Base-by-base conservation (phyloP, 2,329 filamentous ascomycete genomes). In the Sporothrix dimorphospora region DNA sequence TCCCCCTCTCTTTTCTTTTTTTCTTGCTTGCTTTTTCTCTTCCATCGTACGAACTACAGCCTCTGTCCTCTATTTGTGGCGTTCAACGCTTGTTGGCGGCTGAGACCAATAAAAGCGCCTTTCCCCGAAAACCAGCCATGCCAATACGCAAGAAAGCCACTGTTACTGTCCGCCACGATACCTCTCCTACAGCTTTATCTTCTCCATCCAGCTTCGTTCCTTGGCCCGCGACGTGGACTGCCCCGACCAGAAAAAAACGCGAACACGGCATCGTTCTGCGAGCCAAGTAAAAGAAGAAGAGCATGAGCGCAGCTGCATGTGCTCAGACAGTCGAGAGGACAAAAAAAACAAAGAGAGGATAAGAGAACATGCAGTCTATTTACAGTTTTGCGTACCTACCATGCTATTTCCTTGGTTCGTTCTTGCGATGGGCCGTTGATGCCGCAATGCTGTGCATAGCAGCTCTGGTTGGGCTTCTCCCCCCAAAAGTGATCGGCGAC, bases 91-190 rank as follows among this genome's bases (percentile, higher is more conserved):
- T 42, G 40, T 14, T 42, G 30, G 30, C 30, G 30, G 8, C 27
- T 57, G 53, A 57, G 53, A 57, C 53, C 27, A 57, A n/a, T n/a
- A n/a, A n/a, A 34, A 57, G 53, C 53, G 53, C 53, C 53, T 57
- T 27, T 57, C 53, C 27, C 53, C 53, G 53, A 57, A 14, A 12
- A n/a, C 27, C 27, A 57, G 53, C 53, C 27, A 57, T 57, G 53
- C 53, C 53, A 27, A 30, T 24, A 4, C 9, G 24, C 14, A 30
- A 7, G 19, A 16, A n/a, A 53, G 49, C 49, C 49, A 53, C 14
- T 53, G 49, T 53, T 24, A 53, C 49, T 24, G 49, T 53, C 49
- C n/a, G 4, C 49, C 49, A 53, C 49, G n/a, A 53, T 24, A 53
- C 49, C 49, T 24, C 49, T 24, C 6, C 3, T 34, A 34, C 30